Conservation (phyloP, 495 filamentous ascomycete species). For the Pseudotulostoma volvatum region DNA sequence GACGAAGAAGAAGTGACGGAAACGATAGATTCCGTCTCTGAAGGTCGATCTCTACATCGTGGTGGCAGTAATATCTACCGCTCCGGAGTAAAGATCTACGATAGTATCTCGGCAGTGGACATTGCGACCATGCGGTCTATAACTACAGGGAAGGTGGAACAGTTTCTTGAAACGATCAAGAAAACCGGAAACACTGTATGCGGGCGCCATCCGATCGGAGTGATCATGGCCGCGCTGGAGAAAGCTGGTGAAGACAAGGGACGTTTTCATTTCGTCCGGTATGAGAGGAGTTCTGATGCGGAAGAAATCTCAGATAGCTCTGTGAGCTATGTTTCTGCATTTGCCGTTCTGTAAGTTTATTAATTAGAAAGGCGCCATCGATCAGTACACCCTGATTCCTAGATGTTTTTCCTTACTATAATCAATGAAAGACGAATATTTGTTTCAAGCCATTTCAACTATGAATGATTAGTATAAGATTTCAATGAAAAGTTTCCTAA, state of each 20-base stretch:
- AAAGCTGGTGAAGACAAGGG: slow-evolving; percentile 25
- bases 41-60: slow-evolving; percentile 23
- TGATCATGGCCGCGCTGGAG: slow-evolving; percentile 82
- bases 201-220: slow-evolving; percentile 86
- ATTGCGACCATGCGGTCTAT: slow-evolving; percentile 69
- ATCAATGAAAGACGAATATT: no score
- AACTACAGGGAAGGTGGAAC: slow-evolving; percentile 49
- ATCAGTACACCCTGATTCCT: no score
- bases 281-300: slow-evolving; percentile 79
- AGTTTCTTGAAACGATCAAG: slow-evolving; percentile 50
- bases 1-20: slow-evolving; percentile 12
- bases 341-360: slow-evolving; percentile 25
- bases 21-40: slow-evolving; percentile 16
- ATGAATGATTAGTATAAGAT: no score
- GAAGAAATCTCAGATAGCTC: slow-evolving; percentile 58
- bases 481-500: no score
- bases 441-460: no score
- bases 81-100: slow-evolving; percentile 48
- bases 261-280: slow-evolving; percentile 71
- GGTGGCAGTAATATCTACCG: slow-evolving; percentile 23
- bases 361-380: no score
- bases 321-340: slow-evolving; percentile 67
- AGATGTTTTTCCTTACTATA: no score
- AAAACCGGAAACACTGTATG: slow-evolving; percentile 85
- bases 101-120: slow-evolving; percentile 74